Evolutionary conservation across 176 grass and related monocot species (phyloP).

Genomic region (Eragrostis nindensis): DNA sequence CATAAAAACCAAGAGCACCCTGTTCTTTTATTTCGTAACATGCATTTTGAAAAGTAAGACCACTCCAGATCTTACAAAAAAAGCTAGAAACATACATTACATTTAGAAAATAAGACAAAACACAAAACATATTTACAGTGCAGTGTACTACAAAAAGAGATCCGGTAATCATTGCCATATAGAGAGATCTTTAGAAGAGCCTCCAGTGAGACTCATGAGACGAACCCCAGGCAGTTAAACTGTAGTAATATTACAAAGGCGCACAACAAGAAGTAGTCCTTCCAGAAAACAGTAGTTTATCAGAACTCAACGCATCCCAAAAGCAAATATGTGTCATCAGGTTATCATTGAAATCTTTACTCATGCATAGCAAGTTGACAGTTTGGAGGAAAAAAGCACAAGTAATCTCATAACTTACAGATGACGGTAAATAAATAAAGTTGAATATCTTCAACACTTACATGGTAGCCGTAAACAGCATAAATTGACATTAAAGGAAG

Average conservation of each 20-base stretch:
- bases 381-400: conserved; percentile 1
- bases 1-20: neutral
- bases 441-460: conserved; percentile 17
- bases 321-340: neutral
- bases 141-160: conserved; percentile 3
- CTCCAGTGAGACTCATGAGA: neutral
- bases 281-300: neutral
- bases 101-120: conserved; percentile 8
- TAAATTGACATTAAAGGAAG: conserved; percentile 5
- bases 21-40: neutral
- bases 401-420: conserved; percentile 12
- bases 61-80: neutral
- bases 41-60: neutral
- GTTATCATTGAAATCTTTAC: neutral
- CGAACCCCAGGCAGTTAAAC: neutral
- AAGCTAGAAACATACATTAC: conserved; percentile 18
- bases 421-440: conserved; percentile 30
- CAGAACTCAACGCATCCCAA: conserved; percentile 27
- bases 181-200: conserved; percentile 11
- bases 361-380: conserved; percentile 11
- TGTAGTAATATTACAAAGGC: neutral
- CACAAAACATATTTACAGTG: neutral
- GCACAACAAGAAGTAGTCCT: conserved; percentile 3
- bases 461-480: conserved; percentile 23
- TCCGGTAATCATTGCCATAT: neutral